phyloP scores from a whole-genome alignment of 1,139 yeast genomes.

The Wickerhamiella pararugosa region DNA sequence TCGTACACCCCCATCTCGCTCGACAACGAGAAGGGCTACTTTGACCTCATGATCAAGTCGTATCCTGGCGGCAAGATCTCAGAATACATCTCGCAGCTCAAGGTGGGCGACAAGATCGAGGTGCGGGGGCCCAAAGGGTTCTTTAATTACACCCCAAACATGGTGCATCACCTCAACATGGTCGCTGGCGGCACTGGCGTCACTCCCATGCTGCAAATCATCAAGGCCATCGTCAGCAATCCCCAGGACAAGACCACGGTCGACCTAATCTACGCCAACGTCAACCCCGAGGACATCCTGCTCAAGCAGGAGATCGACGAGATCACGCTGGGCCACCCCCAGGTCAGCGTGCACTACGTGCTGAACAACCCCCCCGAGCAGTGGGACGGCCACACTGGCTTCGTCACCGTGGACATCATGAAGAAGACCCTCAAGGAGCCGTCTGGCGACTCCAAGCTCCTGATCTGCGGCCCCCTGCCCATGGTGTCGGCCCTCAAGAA shows the following conservation, averaged over 20 bases:
- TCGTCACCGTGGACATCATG: slow-evolving; percentile 64
- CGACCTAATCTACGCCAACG: slow-evolving; percentile 61
- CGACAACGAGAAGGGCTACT: slow-evolving; percentile 61
- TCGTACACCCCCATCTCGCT: slow-evolving; percentile 90
- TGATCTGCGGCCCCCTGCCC: slow-evolving; percentile 92
- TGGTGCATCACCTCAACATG: slow-evolving; percentile 64
- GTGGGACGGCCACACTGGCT: slow-evolving; percentile 79
- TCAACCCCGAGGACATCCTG: slow-evolving; percentile 50
- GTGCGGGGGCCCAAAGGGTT: slow-evolving; percentile 92
- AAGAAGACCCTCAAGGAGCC: slow-evolving; percentile 52
- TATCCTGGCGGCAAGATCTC: slow-evolving; percentile 87
- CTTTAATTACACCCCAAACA: slow-evolving; percentile 71
- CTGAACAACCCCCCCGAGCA: slow-evolving; percentile 58
- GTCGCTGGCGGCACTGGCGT: slow-evolving; percentile 95
- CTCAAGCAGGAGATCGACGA: slow-evolving; percentile 66
- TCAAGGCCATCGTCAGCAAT: slow-evolving; percentile 60
- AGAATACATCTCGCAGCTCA: slow-evolving; percentile 51
- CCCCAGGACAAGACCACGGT: slow-evolving; percentile 68
- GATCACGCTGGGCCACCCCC: slow-evolving; percentile 43
- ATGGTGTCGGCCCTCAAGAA: slow-evolving; percentile 71
- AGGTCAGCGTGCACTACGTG: slow-evolving; percentile 58
- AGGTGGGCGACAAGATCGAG: slow-evolving; percentile 52
- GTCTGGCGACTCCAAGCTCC: slow-evolving; percentile 45
- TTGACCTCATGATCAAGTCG: slow-evolving; percentile 83
- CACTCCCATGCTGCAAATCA: slow-evolving; percentile 86